Evolutionary conservation across 768 basidiomycete genomes (phyloP).

Genomic region (Lepiota venenata): DNA sequence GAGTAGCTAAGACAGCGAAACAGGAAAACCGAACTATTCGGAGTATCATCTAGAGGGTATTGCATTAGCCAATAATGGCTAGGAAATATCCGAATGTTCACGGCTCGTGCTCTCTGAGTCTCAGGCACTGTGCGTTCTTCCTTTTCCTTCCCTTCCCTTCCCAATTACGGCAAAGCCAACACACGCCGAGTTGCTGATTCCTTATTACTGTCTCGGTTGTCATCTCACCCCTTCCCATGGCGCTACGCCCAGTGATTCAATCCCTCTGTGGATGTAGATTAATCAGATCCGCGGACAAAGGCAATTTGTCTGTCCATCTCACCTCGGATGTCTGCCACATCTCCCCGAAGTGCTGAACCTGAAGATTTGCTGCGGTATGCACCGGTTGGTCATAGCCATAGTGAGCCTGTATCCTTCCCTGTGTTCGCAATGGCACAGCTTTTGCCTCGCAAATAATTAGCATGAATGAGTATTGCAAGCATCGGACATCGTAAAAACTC

Average conservation of each 20-base stretch:
- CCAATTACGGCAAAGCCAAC: no score
- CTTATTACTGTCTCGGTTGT: constrained; percentile 33
- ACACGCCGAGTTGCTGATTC: no score
- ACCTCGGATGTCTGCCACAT: constrained; percentile 27
- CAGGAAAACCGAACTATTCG: no score
- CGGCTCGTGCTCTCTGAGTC: no score
- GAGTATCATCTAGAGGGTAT: no score
- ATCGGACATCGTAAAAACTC: constrained; percentile 37
- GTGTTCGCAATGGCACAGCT: constrained; percentile 21
- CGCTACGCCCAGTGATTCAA: constrained; percentile 40
- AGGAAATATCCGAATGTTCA: no score
- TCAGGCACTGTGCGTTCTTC: no score
- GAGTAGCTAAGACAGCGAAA: no score
- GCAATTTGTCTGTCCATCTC: constrained; percentile 27
- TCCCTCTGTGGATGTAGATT: constrained; percentile 36
- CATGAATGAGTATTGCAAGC: constrained; percentile 43
- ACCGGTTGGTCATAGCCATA: constrained; percentile 33
- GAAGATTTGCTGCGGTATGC: constrained; percentile 37
- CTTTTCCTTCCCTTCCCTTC: no score
- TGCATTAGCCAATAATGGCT: no score
- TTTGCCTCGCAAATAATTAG: constrained; percentile 37
- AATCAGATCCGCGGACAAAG: constrained; percentile 28
- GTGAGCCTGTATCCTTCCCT: constrained; percentile 17
- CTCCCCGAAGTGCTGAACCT: constrained; percentile 30
- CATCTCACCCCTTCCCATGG: constrained; percentile 45